Base-by-base conservation (phyloP, 192 early-diverging fungal genomes). In the Rhizophagus clarus region DNA sequence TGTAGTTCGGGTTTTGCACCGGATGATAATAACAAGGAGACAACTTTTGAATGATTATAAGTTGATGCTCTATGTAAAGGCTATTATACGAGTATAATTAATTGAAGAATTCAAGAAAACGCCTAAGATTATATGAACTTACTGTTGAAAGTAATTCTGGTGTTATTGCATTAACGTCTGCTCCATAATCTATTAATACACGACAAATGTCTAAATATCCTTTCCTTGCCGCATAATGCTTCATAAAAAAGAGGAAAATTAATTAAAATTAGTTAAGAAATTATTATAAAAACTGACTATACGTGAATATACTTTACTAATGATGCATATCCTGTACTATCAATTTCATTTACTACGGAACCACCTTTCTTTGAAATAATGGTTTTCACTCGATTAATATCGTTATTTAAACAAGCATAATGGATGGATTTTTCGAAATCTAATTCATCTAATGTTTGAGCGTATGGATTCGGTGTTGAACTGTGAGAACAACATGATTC, bases 61-160 rank as follows among this genome's bases (percentile, higher is more conserved):
- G 34, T 20, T 15, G 63, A 32, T 64, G 75, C 75, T 14, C 75
- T 61, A 42, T 64, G 61, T n/a, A 77, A 42, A 42, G 75, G 62
- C 75, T 75, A 47, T 77, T n/a, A 34, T 34, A 71, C 15, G 5
- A n/a, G 9, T 24, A n/a, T 61, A 12, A 11, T 15, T 74, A 60
- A 17, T 74, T 32, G 12, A 34, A 26, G 15, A 8, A 8, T 12
- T 20, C 3, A 20, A n/a, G n/a, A 12, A 26, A 9, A 9, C 26
- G 26, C n/a, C 34, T 29, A 61, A 3, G 14, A 34, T 24, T 32
- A 17, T 40, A 62, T 64, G 34, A 34, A 77, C 75, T 26, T 64
- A 77, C 75, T 20, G 75, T 77, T 66, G 75, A 77, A 14, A 64
- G 22, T 15, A 77, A 24, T 77, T 77, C 75, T 14, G 75, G 75